A percentile compares a stretch with the other conserved stretches of the same genome.
Conservation (phyloP, 352 stramenopile species). For the Pythium vanterpoolii region DNA sequence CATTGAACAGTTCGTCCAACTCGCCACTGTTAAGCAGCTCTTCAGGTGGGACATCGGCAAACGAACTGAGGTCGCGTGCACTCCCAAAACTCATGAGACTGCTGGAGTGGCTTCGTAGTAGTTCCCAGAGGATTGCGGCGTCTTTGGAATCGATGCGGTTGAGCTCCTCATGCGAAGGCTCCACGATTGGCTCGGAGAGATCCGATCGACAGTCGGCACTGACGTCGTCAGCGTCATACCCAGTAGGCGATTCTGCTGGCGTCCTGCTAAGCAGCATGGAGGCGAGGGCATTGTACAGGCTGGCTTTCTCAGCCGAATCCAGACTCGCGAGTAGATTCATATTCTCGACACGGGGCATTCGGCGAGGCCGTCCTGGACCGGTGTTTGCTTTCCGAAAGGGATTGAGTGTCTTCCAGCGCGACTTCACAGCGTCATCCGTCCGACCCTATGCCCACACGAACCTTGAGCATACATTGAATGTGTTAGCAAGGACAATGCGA, state of each 20-base stretch:
- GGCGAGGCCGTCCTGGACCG: slow-evolving; percentile 63
- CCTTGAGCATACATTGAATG: no score
- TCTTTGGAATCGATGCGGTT: slow-evolving; percentile 62
- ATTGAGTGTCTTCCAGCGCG: slow-evolving; percentile 80
- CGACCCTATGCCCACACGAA: slow-evolving; percentile 39
- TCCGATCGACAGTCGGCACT: slow-evolving; percentile 10
- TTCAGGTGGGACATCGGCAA: slow-evolving; percentile 73
- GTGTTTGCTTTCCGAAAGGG: slow-evolving; percentile 73
- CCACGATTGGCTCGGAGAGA: slow-evolving; percentile 58
- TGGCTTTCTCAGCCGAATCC: not conserved
- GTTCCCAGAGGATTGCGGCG: slow-evolving; percentile 60
- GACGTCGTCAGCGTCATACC: not conserved
- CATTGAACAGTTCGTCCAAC: slow-evolving; percentile 74
- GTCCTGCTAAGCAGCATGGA: slow-evolving; percentile 19
- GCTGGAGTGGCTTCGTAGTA: slow-evolving; percentile 58
- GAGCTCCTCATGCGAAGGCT: slow-evolving; percentile 50
- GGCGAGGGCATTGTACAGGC: slow-evolving; percentile 4
- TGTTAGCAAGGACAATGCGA: no score
- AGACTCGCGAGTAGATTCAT: not conserved
- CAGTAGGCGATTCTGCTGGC: slow-evolving; percentile 1
- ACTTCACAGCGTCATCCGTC: slow-evolving; percentile 78
- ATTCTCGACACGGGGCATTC: slow-evolving; percentile 34
- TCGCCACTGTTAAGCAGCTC: slow-evolving; percentile 73
- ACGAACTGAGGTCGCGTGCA: slow-evolving; percentile 42
- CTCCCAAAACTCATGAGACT: slow-evolving; percentile 69